phyloP scores from a whole-genome alignment of 1,284 basidiomycete genomes.

The Cutaneotrichosporon curvatum region DNA sequence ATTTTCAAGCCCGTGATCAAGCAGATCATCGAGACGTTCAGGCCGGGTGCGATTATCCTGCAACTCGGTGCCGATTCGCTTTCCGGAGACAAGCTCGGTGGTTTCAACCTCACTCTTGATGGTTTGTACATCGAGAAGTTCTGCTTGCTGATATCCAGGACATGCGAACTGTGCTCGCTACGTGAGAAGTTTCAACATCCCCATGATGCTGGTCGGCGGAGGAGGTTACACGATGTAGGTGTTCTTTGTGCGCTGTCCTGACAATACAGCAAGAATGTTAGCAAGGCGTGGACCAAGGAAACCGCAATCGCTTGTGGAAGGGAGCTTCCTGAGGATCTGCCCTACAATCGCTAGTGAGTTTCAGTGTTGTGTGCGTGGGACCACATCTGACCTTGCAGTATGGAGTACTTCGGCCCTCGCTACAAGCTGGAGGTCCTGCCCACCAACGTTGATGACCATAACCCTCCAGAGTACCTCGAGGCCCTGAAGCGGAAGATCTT shows the following conservation, averaged over 20 bases:
- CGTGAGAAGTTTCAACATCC: slow-evolving; percentile 74
- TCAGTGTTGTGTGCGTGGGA: not conserved
- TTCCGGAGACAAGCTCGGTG: slow-evolving; percentile 90
- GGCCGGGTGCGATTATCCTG: slow-evolving; percentile 80
- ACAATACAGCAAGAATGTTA: slow-evolving; percentile 67
- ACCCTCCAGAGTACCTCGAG: slow-evolving; percentile 76
- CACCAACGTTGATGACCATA: slow-evolving; percentile 93
- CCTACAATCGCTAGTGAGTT: slow-evolving; percentile 76
- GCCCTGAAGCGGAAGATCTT: slow-evolving; percentile 66
- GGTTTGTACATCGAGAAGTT: slow-evolving; percentile 48
- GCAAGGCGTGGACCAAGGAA: slow-evolving; percentile 92
- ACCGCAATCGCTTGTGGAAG: slow-evolving; percentile 87
- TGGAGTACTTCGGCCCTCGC: slow-evolving; percentile 95
- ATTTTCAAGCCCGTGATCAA: slow-evolving; percentile 85
- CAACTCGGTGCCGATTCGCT: slow-evolving; percentile 96
- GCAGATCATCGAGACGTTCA: slow-evolving; percentile 82
- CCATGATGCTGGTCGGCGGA: slow-evolving; percentile 85
- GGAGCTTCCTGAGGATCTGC: slow-evolving; percentile 75
- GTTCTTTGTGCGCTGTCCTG: slow-evolving; percentile 41
- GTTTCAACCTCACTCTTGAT: slow-evolving; percentile 92
- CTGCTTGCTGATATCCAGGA: slow-evolving; percentile 30
- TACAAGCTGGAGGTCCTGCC: slow-evolving; percentile 85
- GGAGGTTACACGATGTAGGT: slow-evolving; percentile 76
- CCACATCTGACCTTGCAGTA: slow-evolving; percentile 39
- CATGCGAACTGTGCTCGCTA: slow-evolving; percentile 88